Evolutionary conservation across 73 alveolate species (phyloP).

Genomic region (Blepharisma stoltei): DNA sequence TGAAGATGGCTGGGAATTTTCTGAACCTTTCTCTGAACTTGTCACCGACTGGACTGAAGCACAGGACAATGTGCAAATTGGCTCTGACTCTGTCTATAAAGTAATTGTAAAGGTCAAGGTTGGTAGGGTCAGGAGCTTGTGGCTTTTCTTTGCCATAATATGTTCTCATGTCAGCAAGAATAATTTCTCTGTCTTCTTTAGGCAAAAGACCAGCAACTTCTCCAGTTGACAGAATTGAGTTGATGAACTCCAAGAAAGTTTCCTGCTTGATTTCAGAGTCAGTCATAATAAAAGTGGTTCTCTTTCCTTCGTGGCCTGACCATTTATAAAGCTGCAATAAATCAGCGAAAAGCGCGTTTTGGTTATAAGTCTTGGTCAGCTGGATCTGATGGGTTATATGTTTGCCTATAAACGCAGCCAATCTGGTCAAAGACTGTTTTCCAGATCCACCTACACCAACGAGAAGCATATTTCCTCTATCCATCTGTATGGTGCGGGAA

Average conservation of each 20-base stretch:
- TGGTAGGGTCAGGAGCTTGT: conserved; percentile 84
- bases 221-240: conserved; percentile 97
- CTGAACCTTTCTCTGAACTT: conserved; percentile 98
- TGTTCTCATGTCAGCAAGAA: conserved; percentile 74
- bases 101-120: conserved; percentile 78
- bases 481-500: conserved; percentile 94
- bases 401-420: conserved; percentile 93
- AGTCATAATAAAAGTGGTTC: conserved; percentile 97
- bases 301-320: conserved; percentile 93
- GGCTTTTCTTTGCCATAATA: conserved; percentile 77
- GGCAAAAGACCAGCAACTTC: conserved; percentile 99
- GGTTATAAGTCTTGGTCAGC: conserved; percentile 91
- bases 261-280: conserved; percentile 99
- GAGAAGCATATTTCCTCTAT: conserved; percentile 95
- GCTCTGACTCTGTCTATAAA: conserved; percentile 99
- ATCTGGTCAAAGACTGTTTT: conserved; percentile 97
- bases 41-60: conserved; percentile 99
- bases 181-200: conserved; percentile 97
- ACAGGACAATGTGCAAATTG: conserved; percentile 97
- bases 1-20: conserved; percentile 99
- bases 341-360: conserved; percentile 88
- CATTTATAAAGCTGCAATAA: conserved; percentile 77
- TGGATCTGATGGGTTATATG: conserved; percentile 78
- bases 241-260: conserved; percentile 97
- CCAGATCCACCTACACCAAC: conserved; percentile 99